Evolutionary conservation across 176 grass and related monocot genomes (phyloP), one percentile per base, ranked within the genome.

Genomic region (Melocanna baccifera): DNA sequence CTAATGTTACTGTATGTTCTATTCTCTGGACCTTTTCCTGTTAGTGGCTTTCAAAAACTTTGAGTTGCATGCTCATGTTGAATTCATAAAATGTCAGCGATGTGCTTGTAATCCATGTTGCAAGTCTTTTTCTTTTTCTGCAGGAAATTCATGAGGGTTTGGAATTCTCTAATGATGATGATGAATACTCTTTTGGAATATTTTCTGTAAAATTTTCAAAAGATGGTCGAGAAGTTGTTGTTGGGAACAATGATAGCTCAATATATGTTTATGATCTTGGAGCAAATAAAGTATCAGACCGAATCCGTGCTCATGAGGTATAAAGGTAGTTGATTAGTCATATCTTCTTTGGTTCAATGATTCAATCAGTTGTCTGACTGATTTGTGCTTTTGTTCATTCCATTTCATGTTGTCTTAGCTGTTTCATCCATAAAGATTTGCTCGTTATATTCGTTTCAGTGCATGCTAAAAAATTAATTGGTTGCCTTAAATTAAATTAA

Each of bases 141-240:
- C 78, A 98, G 95, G 95, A 98, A 75, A 92, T 95, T 86, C 95
- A 98, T 28, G 92, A 95, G 74, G 76, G 75, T 50, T 90, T 95
- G 79, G 91, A 95, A 71, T 93, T 98, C 50, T 73, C 78, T 67
- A 65, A 62, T 56, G 79, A 77, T 81, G 84, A 80, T n/a, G 76
- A 86, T 13, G n/a, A n/a, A n/a, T 26, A 71, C 30, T 56, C 69
- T 32, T 93, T 95, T 46, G 91, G 85, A 67, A 95, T 95, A 98
- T 98, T 95, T 86, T 98, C 95, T 58, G 84, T 95, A 39, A 94
- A 98, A 68, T 98, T 95, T 87, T 98, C 95, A 18, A 92, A 75
- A 70, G 95, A 98, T 85, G 95, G 92, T 59, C 80, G 69, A 83
- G 95, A 98, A 80, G n/a, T 98, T 67, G 89, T 98, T 84, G 89